Conservation (phyloP, 2,329 filamentous ascomycete genomes). For the Cladosporium sp. region DNA sequence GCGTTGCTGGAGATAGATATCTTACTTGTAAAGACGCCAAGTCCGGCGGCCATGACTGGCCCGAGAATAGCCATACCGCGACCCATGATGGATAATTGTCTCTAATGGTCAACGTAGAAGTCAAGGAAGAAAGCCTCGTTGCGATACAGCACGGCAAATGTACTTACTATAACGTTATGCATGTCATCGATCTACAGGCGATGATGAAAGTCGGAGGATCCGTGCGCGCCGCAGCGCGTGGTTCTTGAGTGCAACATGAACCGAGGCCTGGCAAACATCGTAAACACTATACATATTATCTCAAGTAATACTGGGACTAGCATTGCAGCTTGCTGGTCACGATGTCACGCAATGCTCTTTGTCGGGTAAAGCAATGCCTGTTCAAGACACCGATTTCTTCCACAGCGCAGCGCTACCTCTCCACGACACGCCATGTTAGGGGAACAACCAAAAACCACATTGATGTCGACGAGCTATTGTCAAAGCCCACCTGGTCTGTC, state of each 20-base stretch:
- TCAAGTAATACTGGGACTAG: no score
- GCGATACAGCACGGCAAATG: neutral
- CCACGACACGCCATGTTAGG: neutral
- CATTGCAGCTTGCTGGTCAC: neutral
- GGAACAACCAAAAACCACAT: conserved; percentile 2
- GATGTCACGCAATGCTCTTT: neutral
- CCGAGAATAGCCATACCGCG: conserved; percentile 10
- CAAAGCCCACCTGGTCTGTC: conserved; percentile 78
- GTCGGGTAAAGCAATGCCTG: neutral
- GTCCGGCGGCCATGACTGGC: conserved; percentile 2
- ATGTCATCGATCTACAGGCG: conserved; percentile 5
- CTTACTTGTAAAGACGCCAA: conserved; percentile 3
- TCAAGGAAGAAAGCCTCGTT: neutral
- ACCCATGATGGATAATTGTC: neutral
- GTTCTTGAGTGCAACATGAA: no score
- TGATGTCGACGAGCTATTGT: conserved; percentile 46
- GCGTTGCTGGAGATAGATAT: neutral
- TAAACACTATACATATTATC: no score
- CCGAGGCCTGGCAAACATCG: no score
- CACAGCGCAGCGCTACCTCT: neutral
- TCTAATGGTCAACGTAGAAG: no score
- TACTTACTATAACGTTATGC: neutral
- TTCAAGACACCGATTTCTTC: neutral
- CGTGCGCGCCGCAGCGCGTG: neutral
- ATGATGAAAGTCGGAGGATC: conserved; percentile 6